Percentiles rank a stretch among this genome's conserved stretches.
phyloP scores from a whole-genome alignment of 2,329 filamentous ascomycete genomes.

The Plectosphaerella plurivora region DNA sequence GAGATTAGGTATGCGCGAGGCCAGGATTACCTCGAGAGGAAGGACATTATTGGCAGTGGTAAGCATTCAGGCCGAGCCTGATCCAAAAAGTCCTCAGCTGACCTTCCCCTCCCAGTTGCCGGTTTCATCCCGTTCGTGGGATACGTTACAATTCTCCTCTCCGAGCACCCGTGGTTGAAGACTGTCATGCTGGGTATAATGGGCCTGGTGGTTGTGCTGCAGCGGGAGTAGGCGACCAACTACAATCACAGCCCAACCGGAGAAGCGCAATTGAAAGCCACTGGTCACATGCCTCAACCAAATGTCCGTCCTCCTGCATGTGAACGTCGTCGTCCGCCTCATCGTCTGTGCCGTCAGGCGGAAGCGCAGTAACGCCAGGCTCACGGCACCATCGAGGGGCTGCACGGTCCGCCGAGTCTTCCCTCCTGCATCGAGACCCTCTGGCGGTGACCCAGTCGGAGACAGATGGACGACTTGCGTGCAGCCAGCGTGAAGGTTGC shows the following conservation, averaged over 20 bases:
- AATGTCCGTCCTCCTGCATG: not conserved
- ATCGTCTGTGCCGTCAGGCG: too few relatives aligned
- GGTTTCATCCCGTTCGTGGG: conserved; percentile 93
- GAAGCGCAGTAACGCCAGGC: too few relatives aligned
- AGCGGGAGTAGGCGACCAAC: conserved; percentile 63
- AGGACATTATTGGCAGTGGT: conserved; percentile 82
- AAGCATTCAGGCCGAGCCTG: not conserved
- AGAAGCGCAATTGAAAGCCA: not conserved
- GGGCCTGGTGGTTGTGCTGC: conserved; percentile 88
- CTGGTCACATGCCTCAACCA: not conserved
- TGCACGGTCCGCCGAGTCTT: too few relatives aligned
- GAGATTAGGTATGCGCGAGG: conserved; percentile 62
- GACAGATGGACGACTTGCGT: not conserved
- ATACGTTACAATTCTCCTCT: conserved; percentile 93
- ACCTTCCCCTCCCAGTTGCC: conserved; percentile 48
- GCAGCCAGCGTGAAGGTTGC: not conserved
- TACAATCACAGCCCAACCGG: too few relatives aligned
- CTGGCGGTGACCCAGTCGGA: too few relatives aligned
- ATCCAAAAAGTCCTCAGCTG: not conserved
- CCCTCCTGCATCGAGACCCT: too few relatives aligned
- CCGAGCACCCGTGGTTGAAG: conserved; percentile 96
- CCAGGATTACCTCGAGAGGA: conserved; percentile 80
- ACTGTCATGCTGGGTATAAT: conserved; percentile 91
- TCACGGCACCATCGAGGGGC: too few relatives aligned
- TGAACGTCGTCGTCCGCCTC: too few relatives aligned